These are phyloP conservation scores for Suillus occidentalis DNA, from an alignment of 768 basidiomycete species.

Conservation along the genomic window DNA sequence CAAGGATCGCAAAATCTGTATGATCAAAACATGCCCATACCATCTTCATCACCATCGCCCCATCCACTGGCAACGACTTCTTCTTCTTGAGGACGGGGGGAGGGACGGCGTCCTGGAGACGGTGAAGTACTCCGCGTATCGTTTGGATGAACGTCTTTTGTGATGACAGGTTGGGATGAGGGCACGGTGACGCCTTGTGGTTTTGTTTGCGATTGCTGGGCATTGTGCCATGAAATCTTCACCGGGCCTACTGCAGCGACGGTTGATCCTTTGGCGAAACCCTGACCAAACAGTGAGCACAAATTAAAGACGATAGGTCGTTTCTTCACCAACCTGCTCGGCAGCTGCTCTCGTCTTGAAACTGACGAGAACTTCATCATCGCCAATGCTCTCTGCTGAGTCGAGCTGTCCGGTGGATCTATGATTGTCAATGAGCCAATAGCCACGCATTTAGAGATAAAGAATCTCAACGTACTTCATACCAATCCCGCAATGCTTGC, in stretches of 20 bases:
- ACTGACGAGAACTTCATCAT: slow-evolving; percentile 59
- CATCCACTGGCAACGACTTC: slow-evolving; percentile 67
- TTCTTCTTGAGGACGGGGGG: slow-evolving; percentile 51
- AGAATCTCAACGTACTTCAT: slow-evolving; percentile 52
- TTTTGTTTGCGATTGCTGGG: slow-evolving; percentile 24
- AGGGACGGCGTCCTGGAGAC: slow-evolving; percentile 19
- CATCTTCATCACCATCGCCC: slow-evolving; percentile 68
- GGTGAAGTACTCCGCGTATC: slow-evolving; percentile 26
- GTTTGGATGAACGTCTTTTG: slow-evolving; percentile 23
- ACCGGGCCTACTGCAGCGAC: slow-evolving; percentile 67
- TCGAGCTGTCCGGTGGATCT: slow-evolving; percentile 77
- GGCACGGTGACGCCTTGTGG: slow-evolving; percentile 20
- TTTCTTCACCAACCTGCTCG: slow-evolving; percentile 60
- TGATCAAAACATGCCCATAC: slow-evolving; percentile 49
- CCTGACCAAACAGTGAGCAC: slow-evolving; percentile 41
- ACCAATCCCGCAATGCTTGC: slow-evolving; percentile 77
- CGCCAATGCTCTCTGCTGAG: slow-evolving; percentile 52
- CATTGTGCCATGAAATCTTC: slow-evolving; percentile 65
- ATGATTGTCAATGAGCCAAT: slow-evolving; percentile 14
- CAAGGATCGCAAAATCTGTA: slow-evolving; percentile 2
- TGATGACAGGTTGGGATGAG: slow-evolving; percentile 19
- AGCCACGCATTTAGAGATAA: background rate
- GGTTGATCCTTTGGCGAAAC: slow-evolving; percentile 66
- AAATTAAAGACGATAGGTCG: slow-evolving; percentile 5
- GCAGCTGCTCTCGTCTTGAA: slow-evolving; percentile 75